Conservation (phyloP, 2,329 filamentous ascomycete species). For the Scleromitrula shiraiana region DNA sequence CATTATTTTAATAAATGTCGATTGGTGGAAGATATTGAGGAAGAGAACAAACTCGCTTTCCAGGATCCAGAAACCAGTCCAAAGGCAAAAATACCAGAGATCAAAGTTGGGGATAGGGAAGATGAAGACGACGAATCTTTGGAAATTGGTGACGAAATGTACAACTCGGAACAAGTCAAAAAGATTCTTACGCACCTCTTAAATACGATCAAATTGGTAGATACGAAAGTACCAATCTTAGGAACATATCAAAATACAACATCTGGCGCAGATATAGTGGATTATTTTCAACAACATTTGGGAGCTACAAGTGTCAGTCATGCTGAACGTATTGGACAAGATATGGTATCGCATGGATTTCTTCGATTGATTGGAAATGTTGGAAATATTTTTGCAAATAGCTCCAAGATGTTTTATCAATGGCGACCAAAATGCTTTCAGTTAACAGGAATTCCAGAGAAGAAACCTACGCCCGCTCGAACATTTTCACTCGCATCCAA, state of each 20-base stretch:
- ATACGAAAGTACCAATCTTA: constrained; percentile 91
- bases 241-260: constrained; percentile 93
- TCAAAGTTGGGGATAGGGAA: constrained; percentile 71
- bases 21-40: constrained; percentile 89
- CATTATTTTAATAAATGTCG: constrained; percentile 99
- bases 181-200: constrained; percentile 83
- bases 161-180: constrained; percentile 80
- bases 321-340: constrained; percentile 90
- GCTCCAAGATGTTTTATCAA: constrained; percentile 94
- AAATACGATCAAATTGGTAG: constrained; percentile 75
- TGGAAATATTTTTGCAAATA: constrained; percentile 92
- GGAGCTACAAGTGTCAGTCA: constrained; percentile 77
- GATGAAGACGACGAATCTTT: constrained; percentile 70
- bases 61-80: constrained; percentile 74
- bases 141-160: constrained; percentile 86
- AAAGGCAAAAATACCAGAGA: constrained; percentile 63
- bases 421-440: constrained; percentile 93
- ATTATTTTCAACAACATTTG: constrained; percentile 88
- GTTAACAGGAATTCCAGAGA: constrained; percentile 78
- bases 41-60: constrained; percentile 97
- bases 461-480: constrained; percentile 64
- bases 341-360: constrained; percentile 78
- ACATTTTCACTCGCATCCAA: constrained; percentile 64
- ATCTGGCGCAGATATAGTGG: constrained; percentile 84
- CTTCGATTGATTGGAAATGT: constrained; percentile 88